Percentiles rank a stretch among this genome's conserved stretches.
phyloP scores from a whole-genome alignment of 1,139 yeast genomes.

The Saccharomyces pastorianus region DNA sequence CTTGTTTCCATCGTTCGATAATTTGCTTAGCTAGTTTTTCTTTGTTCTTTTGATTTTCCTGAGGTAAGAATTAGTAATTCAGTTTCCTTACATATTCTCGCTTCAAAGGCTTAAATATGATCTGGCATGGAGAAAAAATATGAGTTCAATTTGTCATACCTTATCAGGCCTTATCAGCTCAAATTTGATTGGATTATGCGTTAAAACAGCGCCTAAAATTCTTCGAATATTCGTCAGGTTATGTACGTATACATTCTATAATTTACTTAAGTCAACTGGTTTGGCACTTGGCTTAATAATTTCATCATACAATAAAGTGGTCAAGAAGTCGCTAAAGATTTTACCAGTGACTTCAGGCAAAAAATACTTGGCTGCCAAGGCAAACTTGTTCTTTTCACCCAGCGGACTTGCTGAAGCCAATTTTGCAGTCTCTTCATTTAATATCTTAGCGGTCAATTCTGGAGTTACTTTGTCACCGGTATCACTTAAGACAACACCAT shows the following conservation, averaged over 20 bases:
- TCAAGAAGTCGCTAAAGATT: constrained; percentile 66
- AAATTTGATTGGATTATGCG: background rate
- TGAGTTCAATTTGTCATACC: background rate
- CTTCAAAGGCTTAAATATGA: background rate
- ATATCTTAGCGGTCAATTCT: constrained; percentile 46
- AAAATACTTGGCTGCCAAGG: constrained; percentile 47
- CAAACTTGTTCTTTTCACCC: constrained; percentile 45
- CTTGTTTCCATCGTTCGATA: constrained; percentile 6
- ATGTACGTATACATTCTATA: constrained; percentile 12
- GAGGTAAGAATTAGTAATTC: background rate
- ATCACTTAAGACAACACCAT: constrained; percentile 51
- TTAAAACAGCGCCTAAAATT: background rate
- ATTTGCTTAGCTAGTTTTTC: background rate
- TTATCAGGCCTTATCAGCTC: background rate
- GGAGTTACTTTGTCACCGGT: constrained; percentile 52
- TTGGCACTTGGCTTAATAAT: constrained; percentile 41
- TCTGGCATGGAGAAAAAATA: background rate
- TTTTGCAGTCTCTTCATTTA: constrained; percentile 55
- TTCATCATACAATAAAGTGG: constrained; percentile 62
- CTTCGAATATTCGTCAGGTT: background rate
- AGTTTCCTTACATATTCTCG: background rate
- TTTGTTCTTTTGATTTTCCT: background rate
- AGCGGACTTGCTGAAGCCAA: constrained; percentile 35
- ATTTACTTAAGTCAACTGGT: constrained; percentile 34
- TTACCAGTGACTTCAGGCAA: constrained; percentile 62